Conservation (phyloP, 2,329 filamentous ascomycete species). For the Albophoma yamanashiensis region DNA sequence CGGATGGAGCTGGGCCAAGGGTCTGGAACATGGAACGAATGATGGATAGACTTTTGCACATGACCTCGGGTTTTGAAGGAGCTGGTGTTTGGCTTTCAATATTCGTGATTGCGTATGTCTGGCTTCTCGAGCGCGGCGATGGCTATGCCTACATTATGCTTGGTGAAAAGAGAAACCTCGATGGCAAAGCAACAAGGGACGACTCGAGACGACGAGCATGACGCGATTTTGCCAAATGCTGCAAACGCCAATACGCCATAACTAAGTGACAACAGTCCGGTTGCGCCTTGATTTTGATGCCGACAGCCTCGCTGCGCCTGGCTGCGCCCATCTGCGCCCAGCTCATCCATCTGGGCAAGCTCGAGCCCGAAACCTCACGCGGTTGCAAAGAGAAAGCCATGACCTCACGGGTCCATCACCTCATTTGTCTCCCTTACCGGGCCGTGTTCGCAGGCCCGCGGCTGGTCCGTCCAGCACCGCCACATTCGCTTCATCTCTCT, state of each 20-base stretch:
- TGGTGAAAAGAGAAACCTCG: neutral
- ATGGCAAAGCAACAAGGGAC: neutral
- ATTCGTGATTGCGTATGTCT: neutral
- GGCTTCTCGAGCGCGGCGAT: neutral
- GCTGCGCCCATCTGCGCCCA: too few relatives aligned
- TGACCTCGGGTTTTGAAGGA: neutral
- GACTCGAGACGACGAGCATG: neutral
- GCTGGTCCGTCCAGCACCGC: neutral
- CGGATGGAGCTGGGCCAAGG: neutral
- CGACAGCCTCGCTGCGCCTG: neutral
- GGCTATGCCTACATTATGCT: neutral
- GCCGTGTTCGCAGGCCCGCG: neutral
- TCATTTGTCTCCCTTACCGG: neutral
- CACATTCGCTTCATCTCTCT: neutral
- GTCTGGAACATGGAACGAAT: neutral
- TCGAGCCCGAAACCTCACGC: neutral
- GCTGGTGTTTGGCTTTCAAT: neutral
- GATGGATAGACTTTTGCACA: conserved; percentile 12
- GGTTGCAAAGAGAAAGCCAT: too few relatives aligned
- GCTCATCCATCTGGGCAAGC: neutral
- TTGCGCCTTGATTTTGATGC: neutral
- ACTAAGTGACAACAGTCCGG: neutral
- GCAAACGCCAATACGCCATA: too few relatives aligned
- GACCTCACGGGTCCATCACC: neutral
- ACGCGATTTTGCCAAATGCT: neutral